Evolutionary conservation across 768 basidiomycete species (phyloP).

Genomic region (Sistotremastrum suecicum): DNA sequence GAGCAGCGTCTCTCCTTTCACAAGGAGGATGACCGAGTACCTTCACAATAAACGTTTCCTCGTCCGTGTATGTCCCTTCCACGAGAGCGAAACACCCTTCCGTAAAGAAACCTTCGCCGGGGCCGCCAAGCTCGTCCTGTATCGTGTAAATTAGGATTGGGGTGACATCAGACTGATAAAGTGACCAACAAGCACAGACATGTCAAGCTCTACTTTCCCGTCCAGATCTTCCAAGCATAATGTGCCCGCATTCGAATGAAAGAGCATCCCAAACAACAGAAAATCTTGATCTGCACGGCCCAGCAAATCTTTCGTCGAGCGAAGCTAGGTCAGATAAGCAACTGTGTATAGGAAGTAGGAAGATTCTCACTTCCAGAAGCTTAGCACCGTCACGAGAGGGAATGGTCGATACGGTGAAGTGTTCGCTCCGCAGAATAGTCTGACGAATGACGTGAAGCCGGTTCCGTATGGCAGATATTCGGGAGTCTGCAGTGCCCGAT

Average conservation of each 20-base stretch:
- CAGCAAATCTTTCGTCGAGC: conserved; percentile 89
- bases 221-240: conserved; percentile 90
- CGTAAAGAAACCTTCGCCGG: conserved; percentile 90
- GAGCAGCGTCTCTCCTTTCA: conserved; percentile 71
- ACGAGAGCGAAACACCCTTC: conserved; percentile 92
- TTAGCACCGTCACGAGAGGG: conserved; percentile 78
- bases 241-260: conserved; percentile 79
- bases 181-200: conserved; percentile 62
- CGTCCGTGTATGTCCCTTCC: conserved; percentile 93
- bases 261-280: conserved; percentile 85
- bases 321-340: conserved; percentile 38
- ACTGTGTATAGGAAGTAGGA: background rate
- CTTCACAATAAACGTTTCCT: conserved; percentile 74
- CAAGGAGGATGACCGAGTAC: conserved; percentile 97
- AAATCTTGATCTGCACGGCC: conserved; percentile 85
- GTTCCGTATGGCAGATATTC: conserved; percentile 69
- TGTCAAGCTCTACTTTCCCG: conserved; percentile 78
- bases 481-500: conserved; percentile 75
- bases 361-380: conserved; percentile 62
- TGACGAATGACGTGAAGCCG: conserved; percentile 85
- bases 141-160: background rate
- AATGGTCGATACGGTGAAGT: conserved; percentile 91
- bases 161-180: background rate
- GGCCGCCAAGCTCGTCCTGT: conserved; percentile 43
- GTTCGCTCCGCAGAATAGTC: conserved; percentile 87